These are phyloP conservation scores for Cenchrus americanus DNA, from an alignment of 176 grass and related monocot species.

Conservation along the genomic window DNA sequence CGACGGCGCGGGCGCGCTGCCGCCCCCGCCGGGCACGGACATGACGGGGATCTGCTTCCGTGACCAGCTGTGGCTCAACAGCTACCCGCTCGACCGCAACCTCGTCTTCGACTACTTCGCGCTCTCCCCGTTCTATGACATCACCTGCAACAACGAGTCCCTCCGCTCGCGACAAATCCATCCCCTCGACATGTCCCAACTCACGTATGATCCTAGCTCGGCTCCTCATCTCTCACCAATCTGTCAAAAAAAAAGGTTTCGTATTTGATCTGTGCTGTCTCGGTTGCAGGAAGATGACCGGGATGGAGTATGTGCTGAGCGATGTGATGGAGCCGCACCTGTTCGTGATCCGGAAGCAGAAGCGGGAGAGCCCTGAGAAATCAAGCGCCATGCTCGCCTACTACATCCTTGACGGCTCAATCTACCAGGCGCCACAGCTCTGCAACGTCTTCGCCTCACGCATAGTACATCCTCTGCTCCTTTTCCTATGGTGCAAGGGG, in stretches of 20 bases:
- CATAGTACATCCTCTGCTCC: constrained; percentile 55
- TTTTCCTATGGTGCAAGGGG: constrained; percentile 10
- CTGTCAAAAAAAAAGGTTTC: not conserved
- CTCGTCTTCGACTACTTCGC: constrained; percentile 99
- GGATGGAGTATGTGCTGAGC: constrained; percentile 85
- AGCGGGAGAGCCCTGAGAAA: constrained; percentile 78
- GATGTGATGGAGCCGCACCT: constrained; percentile 97
- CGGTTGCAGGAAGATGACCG: constrained; percentile 83
- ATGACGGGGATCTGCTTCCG: constrained; percentile 99
- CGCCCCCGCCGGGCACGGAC: constrained; percentile 85
- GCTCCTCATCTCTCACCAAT: not conserved
- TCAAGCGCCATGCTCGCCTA: constrained; percentile 70
- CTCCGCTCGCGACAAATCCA: constrained; percentile 94
- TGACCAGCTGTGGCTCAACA: constrained; percentile 98
- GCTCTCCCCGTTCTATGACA: constrained; percentile 96
- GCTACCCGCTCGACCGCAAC: constrained; percentile 90
- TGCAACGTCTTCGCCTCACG: constrained; percentile 90
- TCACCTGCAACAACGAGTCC: constrained; percentile 91
- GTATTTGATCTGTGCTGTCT: constrained; percentile 14
- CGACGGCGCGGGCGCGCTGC: constrained; percentile 51
- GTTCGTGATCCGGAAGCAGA: constrained; percentile 97
- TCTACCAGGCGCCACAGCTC: constrained; percentile 99
- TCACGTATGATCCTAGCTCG: constrained; percentile 58
- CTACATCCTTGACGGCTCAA: constrained; percentile 95
- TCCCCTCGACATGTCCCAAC: constrained; percentile 90